These are phyloP conservation scores for Populus alba DNA, from an alignment of 345 rosid genomes.

Conservation along the genomic window DNA sequence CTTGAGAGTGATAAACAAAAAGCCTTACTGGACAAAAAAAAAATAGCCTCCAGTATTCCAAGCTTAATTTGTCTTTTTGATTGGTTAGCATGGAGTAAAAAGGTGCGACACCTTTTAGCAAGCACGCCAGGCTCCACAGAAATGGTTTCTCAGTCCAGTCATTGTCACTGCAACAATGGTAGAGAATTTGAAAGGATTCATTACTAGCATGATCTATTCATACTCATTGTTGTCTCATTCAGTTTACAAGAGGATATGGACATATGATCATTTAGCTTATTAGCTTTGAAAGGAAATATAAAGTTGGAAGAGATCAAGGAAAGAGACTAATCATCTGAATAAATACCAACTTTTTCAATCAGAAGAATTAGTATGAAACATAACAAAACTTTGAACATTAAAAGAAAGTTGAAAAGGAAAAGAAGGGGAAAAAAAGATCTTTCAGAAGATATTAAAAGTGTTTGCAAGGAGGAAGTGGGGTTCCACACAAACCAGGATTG, in stretches of 20 bases:
- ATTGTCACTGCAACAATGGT: too few species aligned
- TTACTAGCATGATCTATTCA: not conserved
- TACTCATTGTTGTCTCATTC: not conserved
- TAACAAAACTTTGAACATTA: not conserved
- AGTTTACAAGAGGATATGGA: not conserved
- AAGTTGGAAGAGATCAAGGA: not conserved
- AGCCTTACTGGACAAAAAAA: too few species aligned
- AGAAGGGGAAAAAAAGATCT: not conserved
- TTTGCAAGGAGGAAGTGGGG: slow-evolving; percentile 54
- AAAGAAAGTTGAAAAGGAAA: not conserved
- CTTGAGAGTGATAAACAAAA: too few species aligned
- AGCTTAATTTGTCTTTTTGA: too few species aligned
- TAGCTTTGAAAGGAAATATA: not conserved
- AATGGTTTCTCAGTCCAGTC: too few species aligned
- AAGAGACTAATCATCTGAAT: not conserved
- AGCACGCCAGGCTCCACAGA: too few species aligned
- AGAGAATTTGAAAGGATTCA: too few species aligned
- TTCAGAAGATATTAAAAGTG: slow-evolving; percentile 5
- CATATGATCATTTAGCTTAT: not conserved
- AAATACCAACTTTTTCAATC: not conserved
- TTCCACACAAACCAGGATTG: slow-evolving; percentile 49
- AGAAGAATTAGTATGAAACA: not conserved
- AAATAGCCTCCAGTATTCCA: too few species aligned
- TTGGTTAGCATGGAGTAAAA: too few species aligned
- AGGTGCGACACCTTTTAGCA: too few species aligned